Evolutionary conservation across 1,139 yeast species (phyloP).

Genomic region (Hyphopichia wangnamkhiaoensis): DNA sequence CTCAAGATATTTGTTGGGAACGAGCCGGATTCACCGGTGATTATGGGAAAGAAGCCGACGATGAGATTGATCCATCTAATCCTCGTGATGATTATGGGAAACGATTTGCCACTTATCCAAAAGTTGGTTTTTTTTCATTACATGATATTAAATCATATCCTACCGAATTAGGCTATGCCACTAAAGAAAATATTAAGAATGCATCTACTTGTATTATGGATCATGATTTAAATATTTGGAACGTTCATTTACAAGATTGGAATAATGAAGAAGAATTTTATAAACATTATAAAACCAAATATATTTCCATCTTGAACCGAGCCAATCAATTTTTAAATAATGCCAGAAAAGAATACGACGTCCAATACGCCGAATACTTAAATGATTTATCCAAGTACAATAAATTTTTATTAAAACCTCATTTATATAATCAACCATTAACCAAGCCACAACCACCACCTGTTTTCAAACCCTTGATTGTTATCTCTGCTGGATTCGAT

Average conservation of each 20-base stretch:
- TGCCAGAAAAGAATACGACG: constrained; percentile 48
- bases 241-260: constrained; percentile 76
- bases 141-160: constrained; percentile 90
- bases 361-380: constrained; percentile 34
- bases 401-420: constrained; percentile 32
- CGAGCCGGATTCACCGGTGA: constrained; percentile 64
- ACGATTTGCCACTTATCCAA: constrained; percentile 54
- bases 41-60: constrained; percentile 48
- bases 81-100: constrained; percentile 57
- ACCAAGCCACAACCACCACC: constrained; percentile 38
- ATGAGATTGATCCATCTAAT: constrained; percentile 28
- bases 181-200: constrained; percentile 67
- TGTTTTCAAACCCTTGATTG: constrained; percentile 70
- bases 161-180: constrained; percentile 77
- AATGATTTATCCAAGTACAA: constrained; percentile 27
- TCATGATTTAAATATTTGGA: constrained; percentile 82
- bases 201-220: constrained; percentile 83
- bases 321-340: constrained; percentile 67
- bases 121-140: constrained; percentile 79
- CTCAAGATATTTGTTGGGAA: constrained; percentile 86
- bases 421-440: constrained; percentile 24
- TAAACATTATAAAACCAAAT: constrained; percentile 60
- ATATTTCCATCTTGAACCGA: constrained; percentile 61
- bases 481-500: constrained; percentile 85
- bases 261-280: constrained; percentile 64